Base-by-base conservation (phyloP, 352 stramenopile genomes). In the Elongisporangium undulatum region DNA sequence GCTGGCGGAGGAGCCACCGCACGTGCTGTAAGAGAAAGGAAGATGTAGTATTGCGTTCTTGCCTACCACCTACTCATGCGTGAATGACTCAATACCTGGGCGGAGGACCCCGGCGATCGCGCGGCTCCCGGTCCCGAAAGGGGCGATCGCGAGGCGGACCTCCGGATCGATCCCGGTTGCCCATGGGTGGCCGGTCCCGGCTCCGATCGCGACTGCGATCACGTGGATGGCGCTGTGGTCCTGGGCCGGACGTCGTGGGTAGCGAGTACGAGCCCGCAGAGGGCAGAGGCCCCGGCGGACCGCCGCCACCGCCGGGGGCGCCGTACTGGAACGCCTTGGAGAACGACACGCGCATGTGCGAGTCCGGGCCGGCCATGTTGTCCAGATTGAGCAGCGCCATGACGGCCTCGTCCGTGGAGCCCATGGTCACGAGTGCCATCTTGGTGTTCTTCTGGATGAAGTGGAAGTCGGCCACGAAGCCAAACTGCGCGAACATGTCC, bases 341-440 rank as follows among this genome's bases (percentile, higher is more conserved):
- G 67, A 94, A 94, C 49, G 82, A 91, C 50, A 94, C 78, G 56
- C 85, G 85, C 67, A 94, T 83, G 60, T 83, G 71, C 54, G 79
- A 87, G 61, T 91, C 84, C 21, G 81, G 77, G 60, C 79, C 89
- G 55, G 71, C 63, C 62, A 85, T 68, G 56, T 94, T 92, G 70
- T 94, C 82, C 29, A 91, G 64, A 15, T 61, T 64, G 26, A 94
- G 23, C 21, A 94, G 66, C 49, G 85, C 82, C 59, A 88, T 81
- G 59, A 92, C 73, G 41, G 85, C 85, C 39, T 94, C 85, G 58
- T 94, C 82, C 57, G 91, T 59, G 8, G 71, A 72, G 22, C 72
- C 74, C 85, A 94, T 92, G 65, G 92, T 82, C 51, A 94, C 21
- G 23, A 92, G 64, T 45, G 82, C 85, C 80, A 90, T 90, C 67